Evolutionary conservation across 2,329 filamentous ascomycete species (phyloP).

Genomic region (Epichloe scottii): DNA sequence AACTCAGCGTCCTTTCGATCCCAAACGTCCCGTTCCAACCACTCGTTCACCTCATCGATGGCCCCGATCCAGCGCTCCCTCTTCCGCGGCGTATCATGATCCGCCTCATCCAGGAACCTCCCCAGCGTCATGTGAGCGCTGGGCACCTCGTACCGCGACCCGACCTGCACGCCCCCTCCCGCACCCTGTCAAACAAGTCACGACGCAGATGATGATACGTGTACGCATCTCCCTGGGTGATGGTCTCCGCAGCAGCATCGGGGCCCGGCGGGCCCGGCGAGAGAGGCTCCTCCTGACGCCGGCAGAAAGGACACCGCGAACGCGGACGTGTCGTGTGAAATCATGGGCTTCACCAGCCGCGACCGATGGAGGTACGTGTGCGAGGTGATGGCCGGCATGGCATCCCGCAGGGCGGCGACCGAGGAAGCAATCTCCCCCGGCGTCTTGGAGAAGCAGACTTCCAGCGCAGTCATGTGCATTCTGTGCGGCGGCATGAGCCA

Average conservation of each 20-base stretch:
- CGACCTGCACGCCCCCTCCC: constrained; percentile 55
- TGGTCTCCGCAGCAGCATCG: constrained; percentile 18
- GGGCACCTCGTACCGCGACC: constrained; percentile 74
- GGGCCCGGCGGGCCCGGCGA: constrained; percentile 27
- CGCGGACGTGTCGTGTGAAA: constrained; percentile 77
- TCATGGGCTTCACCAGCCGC: constrained; percentile 66
- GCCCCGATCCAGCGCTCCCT: constrained; percentile 52
- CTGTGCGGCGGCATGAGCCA: constrained; percentile 75
- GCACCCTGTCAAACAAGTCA: constrained; percentile 56
- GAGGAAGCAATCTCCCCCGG: constrained; percentile 53
- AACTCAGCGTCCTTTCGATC: constrained; percentile 31
- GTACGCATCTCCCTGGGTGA: constrained; percentile 49
- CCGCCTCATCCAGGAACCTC: constrained; percentile 58
- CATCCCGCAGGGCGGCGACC: constrained; percentile 42
- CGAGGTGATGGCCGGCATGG: constrained; percentile 48
- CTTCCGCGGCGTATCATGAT: constrained; percentile 46
- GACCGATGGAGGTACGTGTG: constrained; percentile 56
- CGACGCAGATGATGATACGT: constrained; percentile 85
- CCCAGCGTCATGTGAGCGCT: constrained; percentile 83
- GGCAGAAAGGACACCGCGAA: constrained; percentile 81
- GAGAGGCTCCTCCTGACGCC: constrained; percentile 44
- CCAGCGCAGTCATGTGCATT: constrained; percentile 77
- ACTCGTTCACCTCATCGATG: constrained; percentile 66
- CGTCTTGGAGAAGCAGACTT: constrained; percentile 71
- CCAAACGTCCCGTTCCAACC: constrained; percentile 63